These are phyloP conservation scores for Rhodocollybia butyracea DNA, from an alignment of 768 basidiomycete genomes.

Conservation along the genomic window DNA sequence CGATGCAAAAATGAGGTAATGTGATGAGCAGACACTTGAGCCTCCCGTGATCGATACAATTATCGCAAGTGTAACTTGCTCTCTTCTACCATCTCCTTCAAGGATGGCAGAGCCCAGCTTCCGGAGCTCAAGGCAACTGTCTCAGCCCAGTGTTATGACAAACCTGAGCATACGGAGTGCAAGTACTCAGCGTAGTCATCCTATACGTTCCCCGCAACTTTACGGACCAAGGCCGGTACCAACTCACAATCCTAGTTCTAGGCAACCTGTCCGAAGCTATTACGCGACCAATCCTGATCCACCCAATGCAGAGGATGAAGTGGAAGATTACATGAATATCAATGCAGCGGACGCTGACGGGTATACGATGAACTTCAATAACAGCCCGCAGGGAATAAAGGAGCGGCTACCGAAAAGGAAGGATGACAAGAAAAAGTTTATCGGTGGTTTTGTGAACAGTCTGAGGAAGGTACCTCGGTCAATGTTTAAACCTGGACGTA, in stretches of 20 bases:
- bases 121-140: neutral
- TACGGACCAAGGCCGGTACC: neutral
- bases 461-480: neutral
- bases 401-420: neutral
- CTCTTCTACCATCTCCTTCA: neutral
- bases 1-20: neutral
- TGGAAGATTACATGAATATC: neutral
- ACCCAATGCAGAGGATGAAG: neutral
- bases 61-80: neutral
- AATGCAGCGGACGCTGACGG: neutral
- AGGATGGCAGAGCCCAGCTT: conserved; percentile 1
- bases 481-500: neutral
- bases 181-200: neutral
- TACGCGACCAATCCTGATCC: conserved; percentile 2
- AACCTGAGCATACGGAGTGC: neutral
- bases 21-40: neutral
- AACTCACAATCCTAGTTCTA: neutral
- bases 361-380: neutral
- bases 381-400: neutral
- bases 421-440: neutral
- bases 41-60: conserved; percentile 1
- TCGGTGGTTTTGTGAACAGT: conserved; percentile 2
- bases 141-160: conserved; percentile 1
- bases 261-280: neutral
- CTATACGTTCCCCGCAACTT: neutral